phyloP scores from a whole-genome alignment of 805 yeast species.

The Ogataea pilisensis region DNA sequence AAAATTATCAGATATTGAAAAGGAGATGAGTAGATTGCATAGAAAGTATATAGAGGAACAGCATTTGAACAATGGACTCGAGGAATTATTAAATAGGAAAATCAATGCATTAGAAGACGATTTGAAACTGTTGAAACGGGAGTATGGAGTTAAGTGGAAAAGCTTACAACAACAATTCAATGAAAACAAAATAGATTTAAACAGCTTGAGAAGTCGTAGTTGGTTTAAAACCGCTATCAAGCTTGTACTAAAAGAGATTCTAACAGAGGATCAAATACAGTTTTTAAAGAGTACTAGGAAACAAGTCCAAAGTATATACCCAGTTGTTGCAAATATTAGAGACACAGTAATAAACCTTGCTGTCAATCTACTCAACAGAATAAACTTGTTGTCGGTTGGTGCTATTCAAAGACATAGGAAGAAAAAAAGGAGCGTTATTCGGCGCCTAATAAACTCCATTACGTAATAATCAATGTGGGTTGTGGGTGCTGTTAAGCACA shows the following conservation, averaged over 20 bases:
- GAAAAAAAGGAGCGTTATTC: too few species aligned
- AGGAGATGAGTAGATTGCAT: background rate
- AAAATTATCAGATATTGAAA: background rate
- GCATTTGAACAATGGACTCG: background rate
- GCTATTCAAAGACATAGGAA: too few species aligned
- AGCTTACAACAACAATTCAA: background rate
- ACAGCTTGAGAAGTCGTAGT: background rate
- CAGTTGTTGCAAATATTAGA: too few species aligned
- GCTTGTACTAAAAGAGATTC: background rate
- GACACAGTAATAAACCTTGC: too few species aligned
- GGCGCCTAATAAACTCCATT: too few species aligned
- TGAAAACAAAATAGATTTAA: background rate
- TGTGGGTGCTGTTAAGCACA: too few species aligned
- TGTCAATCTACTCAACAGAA: too few species aligned
- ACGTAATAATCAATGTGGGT: too few species aligned
- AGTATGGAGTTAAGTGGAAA: background rate
- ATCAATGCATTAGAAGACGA: background rate
- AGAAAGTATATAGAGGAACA: background rate
- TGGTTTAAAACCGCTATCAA: background rate
- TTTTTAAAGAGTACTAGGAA: background rate
- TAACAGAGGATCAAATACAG: background rate
- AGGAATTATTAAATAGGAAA: background rate
- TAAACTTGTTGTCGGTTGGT: too few species aligned
- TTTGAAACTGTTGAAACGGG: background rate
- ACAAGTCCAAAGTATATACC: background rate